Evolutionary conservation across 176 grass and related monocot species (phyloP).

Genomic region (Carex cristatella): DNA sequence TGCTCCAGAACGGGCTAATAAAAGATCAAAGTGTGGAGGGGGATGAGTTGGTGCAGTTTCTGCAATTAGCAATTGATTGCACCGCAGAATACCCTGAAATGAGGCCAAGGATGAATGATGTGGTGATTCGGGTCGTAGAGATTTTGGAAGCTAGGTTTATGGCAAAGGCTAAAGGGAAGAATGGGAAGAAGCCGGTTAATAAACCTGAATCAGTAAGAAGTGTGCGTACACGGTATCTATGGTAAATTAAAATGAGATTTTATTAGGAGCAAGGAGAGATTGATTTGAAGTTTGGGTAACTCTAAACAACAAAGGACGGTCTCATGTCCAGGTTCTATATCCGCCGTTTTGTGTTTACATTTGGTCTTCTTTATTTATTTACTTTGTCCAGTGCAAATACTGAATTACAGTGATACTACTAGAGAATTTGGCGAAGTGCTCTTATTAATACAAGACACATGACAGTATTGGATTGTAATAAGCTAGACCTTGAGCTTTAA

Average conservation of each 20-base stretch:
- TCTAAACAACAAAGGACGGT: background rate
- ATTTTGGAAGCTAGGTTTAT: constrained; percentile 38
- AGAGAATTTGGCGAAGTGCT: background rate
- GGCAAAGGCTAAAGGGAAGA: background rate
- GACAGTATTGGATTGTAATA: background rate
- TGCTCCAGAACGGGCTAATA: constrained; percentile 52
- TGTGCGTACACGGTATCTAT: constrained; percentile 12
- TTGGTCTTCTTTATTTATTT: background rate
- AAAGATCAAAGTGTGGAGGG: constrained; percentile 35
- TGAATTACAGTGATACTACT: background rate
- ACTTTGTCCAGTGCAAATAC: background rate
- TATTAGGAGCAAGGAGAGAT: background rate
- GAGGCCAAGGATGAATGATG: constrained; percentile 49
- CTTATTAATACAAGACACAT: background rate
- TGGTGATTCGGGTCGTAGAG: constrained; percentile 45
- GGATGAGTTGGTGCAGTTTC: constrained; percentile 49
- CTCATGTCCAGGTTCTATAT: background rate
- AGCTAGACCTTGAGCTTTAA: background rate
- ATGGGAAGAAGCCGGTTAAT: background rate
- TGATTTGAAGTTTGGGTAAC: background rate
- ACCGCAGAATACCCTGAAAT: constrained; percentile 47
- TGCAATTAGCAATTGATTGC: constrained; percentile 72
- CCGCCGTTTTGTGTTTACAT: background rate
- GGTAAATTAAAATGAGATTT: constrained; percentile 8
- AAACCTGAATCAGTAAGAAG: background rate